Conservation (phyloP, 305 asterid species). For the Solanum hybrid region DNA sequence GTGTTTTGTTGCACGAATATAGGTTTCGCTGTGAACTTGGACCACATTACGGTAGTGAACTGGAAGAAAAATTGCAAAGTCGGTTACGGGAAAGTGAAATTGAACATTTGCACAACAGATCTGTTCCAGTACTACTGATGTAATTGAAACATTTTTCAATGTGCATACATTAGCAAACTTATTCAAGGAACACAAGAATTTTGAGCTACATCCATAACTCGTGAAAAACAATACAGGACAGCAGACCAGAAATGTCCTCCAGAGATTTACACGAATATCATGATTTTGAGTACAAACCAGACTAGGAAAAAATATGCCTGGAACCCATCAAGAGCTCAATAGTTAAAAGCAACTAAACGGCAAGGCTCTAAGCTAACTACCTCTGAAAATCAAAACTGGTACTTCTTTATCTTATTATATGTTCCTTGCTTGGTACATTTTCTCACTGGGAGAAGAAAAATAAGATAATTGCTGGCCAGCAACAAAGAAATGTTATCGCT, state of each 20-base stretch:
- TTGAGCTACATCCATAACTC: background rate
- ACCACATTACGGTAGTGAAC: background rate
- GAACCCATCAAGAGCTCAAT: background rate
- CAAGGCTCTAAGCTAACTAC: background rate
- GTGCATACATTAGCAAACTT: background rate
- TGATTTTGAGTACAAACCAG: slow-evolving; percentile 5
- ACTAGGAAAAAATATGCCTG: slow-evolving; percentile 3
- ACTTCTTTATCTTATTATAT: background rate
- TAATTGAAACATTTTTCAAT: background rate
- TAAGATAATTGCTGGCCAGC: background rate
- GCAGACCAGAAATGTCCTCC: background rate
- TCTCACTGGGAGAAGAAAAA: background rate
- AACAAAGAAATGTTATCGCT: background rate
- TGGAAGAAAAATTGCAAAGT: background rate
- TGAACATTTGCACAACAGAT: background rate
- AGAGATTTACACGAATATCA: background rate
- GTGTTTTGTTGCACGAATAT: background rate
- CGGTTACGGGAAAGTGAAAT: background rate
- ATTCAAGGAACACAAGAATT: background rate
- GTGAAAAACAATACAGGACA: background rate
- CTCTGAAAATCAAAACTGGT: background rate
- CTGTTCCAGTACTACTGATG: background rate
- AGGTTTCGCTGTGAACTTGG: background rate
- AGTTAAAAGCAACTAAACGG: background rate
- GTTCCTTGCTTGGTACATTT: background rate